A percentile compares a stretch with the other conserved stretches of the same genome.
Conservation (phyloP, 768 basidiomycete genomes). For the Kwoniella mangroviensis region DNA sequence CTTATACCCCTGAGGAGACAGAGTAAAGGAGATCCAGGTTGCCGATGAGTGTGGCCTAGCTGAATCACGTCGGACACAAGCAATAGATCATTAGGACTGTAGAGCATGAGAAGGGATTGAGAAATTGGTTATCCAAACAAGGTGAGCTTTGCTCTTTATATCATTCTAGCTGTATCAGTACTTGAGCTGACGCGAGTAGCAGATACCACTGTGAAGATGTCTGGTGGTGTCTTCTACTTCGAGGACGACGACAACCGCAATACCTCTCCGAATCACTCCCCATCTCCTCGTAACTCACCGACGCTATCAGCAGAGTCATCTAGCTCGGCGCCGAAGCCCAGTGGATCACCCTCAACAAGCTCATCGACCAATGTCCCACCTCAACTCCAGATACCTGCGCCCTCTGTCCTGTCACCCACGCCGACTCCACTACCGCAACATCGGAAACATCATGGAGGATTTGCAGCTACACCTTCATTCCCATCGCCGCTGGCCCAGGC, state of each 20-base stretch:
- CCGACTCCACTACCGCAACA: constrained; percentile 36
- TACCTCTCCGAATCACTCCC: constrained; percentile 17
- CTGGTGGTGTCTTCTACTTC: constrained; percentile 43
- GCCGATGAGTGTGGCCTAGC: background rate
- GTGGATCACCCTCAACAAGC: constrained; percentile 7
- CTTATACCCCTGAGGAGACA: background rate
- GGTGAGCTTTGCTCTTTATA: background rate
- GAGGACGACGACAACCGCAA: constrained; percentile 42
- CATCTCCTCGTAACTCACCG: constrained; percentile 31
- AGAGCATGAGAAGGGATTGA: background rate
- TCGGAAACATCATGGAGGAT: constrained; percentile 39
- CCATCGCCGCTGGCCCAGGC: constrained; percentile 51
- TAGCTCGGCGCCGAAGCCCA: background rate
- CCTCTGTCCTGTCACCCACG: constrained; percentile 24
- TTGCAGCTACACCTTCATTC: constrained; percentile 49
- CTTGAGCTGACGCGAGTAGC: background rate
- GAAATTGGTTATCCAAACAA: background rate
- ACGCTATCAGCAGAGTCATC: constrained; percentile 11
- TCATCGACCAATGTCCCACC: constrained; percentile 2
- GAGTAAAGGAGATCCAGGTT: background rate
- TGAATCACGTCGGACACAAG: background rate
- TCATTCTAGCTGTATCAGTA: background rate
- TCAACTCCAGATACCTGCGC: constrained; percentile 24
- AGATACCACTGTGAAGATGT: constrained; percentile 30
- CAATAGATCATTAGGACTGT: background rate